Percentiles rank a stretch among this genome's conserved stretches.
phyloP scores from a whole-genome alignment of 2,329 filamentous ascomycete species.

The Fusarium decemcellulare region DNA sequence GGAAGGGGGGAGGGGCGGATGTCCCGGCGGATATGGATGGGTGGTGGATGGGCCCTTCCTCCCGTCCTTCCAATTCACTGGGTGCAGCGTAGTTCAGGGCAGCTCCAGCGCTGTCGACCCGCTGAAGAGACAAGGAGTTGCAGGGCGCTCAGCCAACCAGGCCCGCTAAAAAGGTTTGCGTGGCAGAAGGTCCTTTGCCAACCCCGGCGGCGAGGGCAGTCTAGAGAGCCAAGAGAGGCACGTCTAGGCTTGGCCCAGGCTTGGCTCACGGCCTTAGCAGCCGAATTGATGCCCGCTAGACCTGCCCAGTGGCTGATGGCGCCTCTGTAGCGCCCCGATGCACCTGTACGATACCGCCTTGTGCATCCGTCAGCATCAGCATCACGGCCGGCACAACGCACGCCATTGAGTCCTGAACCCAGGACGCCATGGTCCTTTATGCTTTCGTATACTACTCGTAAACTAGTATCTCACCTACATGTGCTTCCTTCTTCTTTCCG shows the following conservation, averaged over 20 bases:
- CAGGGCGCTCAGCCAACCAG: slow-evolving; percentile 4
- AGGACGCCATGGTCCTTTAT: slow-evolving; percentile 7
- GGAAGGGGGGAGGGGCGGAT: slow-evolving; percentile 19
- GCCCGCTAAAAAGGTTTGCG: slow-evolving; percentile 31
- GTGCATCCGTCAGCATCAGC: slow-evolving; percentile 8
- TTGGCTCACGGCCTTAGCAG: slow-evolving; percentile 36
- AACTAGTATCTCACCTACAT: too few species aligned
- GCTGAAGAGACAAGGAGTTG: slow-evolving; percentile 23
- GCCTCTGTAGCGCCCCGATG: slow-evolving; percentile 7
- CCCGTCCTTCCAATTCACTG: slow-evolving; percentile 18
- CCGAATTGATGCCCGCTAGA: slow-evolving; percentile 23
- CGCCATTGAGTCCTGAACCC: slow-evolving; percentile 9
- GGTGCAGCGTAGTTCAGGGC: slow-evolving; percentile 31
- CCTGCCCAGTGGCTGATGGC: slow-evolving; percentile 26
- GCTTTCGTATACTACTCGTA: background rate
- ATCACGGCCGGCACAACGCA: background rate
- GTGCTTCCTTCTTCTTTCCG: too few species aligned
- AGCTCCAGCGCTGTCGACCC: slow-evolving; percentile 31
- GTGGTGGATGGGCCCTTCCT: slow-evolving; percentile 10
- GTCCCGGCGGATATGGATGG: slow-evolving; percentile 25
- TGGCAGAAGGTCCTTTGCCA: slow-evolving; percentile 25
- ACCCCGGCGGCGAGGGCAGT: slow-evolving; percentile 4
- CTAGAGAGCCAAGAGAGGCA: too few species aligned
- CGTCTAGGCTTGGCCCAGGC: slow-evolving; percentile 25
- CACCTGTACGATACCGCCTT: background rate